Base-by-base conservation (phyloP, 805 yeast genomes). In the Starmera dryadoides region DNA sequence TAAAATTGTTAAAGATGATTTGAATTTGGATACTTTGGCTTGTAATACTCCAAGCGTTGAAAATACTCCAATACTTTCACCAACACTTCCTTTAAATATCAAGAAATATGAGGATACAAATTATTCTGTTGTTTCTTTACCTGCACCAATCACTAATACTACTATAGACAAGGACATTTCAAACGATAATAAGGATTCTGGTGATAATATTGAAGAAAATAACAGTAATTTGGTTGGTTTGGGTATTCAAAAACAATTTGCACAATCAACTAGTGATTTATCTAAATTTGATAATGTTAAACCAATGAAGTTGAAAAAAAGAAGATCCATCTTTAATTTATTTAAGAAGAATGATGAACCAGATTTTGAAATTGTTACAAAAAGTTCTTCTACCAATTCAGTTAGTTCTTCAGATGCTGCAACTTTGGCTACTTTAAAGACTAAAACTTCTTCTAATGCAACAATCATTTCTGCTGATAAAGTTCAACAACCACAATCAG, bases 311-410 rank as follows among this genome's bases (percentile, higher is more conserved):
- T 20, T 31, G 6, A 48, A 43, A 33, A 48, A 41, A 34, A 45
- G 55, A 36, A 53, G 43, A 37, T 55, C 59, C 1, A 38, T 55
- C 28, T 55, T 55, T 28, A 43, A 42, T 15, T 12, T 55, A 3
- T 55, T 55, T 8, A 50, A 46, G 41, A 42, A 39, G 17, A 26
- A 40, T 21, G 43, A 35, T 16, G 50, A 46, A 16, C 52, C 56
- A 11, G 38, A 44, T 4, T 53, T 54, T 33, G 59, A 54, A 34
- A 51, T 54, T 28, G 53, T 49, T 9, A 47, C 49, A 10, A 46
- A 44, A 17, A 30, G 19, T 15, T 19, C 35, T 33, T 19, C 25
- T 21, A 5, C 14, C 6, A 21, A 22, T 3, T 22, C 25, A 6
- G 20, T 33, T 16, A 3, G 20, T n/a, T 22, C 35, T 8, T 16